Conservation (phyloP, 2,329 filamentous ascomycete species). For the Arthrobotrys entomopaga region DNA sequence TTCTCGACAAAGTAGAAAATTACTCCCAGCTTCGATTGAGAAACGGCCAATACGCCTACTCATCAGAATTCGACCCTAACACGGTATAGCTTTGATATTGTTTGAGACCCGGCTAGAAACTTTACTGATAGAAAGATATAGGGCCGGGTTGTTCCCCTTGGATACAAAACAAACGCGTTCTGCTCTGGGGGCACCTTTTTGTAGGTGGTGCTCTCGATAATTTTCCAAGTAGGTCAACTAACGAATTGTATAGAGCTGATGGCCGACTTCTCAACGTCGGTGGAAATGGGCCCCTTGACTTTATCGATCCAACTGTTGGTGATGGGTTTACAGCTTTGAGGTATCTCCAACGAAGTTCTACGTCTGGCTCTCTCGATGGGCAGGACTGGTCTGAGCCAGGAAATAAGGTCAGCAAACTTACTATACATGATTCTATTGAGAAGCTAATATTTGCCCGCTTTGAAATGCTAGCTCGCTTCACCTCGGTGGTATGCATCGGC, state of each 20-base stretch:
- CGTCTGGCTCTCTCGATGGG: constrained; percentile 65
- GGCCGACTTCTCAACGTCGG: constrained; percentile 69
- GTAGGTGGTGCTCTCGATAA: constrained; percentile 4
- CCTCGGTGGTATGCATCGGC: constrained; percentile 72
- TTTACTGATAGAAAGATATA: constrained; percentile 22
- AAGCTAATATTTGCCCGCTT: not conserved
- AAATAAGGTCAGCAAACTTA: constrained; percentile 61
- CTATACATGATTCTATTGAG: not conserved
- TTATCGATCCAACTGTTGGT: constrained; percentile 69
- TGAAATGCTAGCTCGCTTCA: constrained; percentile 63
- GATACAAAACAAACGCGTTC: constrained; percentile 69
- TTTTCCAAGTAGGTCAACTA: not conserved
- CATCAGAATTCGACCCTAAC: constrained; percentile 70
- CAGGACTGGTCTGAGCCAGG: constrained; percentile 69
- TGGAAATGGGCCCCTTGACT: constrained; percentile 69
- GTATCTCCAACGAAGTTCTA: constrained; percentile 66
- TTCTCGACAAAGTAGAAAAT: constrained; percentile 73
- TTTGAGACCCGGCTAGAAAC: not conserved
- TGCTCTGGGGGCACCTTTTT: constrained; percentile 71
- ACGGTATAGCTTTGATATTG: constrained; percentile 63
- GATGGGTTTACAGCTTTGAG: constrained; percentile 71
- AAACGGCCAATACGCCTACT: constrained; percentile 70
- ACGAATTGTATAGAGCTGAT: constrained; percentile 62
- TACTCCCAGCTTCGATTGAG: constrained; percentile 68
- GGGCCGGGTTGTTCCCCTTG: constrained; percentile 46